These are phyloP conservation scores for Beauveria rudraprayagi DNA, from an alignment of 2,329 filamentous ascomycete species.

Conservation along the genomic window DNA sequence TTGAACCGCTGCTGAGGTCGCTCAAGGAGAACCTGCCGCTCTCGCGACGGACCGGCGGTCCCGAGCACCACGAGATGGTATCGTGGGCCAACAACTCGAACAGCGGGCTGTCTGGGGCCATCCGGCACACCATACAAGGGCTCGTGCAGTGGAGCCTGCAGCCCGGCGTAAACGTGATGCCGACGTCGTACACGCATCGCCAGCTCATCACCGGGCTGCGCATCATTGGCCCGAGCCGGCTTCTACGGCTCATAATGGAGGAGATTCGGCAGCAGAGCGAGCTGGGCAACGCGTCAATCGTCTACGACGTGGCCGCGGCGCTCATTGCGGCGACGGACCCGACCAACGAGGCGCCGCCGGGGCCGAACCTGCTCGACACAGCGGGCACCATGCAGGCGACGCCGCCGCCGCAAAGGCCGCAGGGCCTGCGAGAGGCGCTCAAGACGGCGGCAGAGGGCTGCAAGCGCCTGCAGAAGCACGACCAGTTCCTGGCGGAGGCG, in stretches of 20 bases:
- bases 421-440: constrained; percentile 54
- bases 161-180: constrained; percentile 45
- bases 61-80: constrained; percentile 60
- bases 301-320: constrained; percentile 61
- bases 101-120: constrained; percentile 47
- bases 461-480: constrained; percentile 46
- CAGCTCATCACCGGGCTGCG: constrained; percentile 55
- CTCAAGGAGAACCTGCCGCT: constrained; percentile 52
- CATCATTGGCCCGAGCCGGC: constrained; percentile 52
- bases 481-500: constrained; percentile 50
- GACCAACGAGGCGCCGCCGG: constrained; percentile 33
- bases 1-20: constrained; percentile 59
- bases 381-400: constrained; percentile 25
- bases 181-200: constrained; percentile 63
- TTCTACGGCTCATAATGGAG: constrained; percentile 57
- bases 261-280: constrained; percentile 58
- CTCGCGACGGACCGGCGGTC: constrained; percentile 53
- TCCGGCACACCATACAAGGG: constrained; percentile 54
- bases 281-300: constrained; percentile 48
- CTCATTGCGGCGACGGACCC: constrained; percentile 61
- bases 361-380: constrained; percentile 23
- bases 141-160: constrained; percentile 61
- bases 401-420: constrained; percentile 33
- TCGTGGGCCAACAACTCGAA: constrained; percentile 51
- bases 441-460: constrained; percentile 51